phyloP scores from a whole-genome alignment of 352 stramenopile genomes.

The Phytophthora pistaciae region DNA sequence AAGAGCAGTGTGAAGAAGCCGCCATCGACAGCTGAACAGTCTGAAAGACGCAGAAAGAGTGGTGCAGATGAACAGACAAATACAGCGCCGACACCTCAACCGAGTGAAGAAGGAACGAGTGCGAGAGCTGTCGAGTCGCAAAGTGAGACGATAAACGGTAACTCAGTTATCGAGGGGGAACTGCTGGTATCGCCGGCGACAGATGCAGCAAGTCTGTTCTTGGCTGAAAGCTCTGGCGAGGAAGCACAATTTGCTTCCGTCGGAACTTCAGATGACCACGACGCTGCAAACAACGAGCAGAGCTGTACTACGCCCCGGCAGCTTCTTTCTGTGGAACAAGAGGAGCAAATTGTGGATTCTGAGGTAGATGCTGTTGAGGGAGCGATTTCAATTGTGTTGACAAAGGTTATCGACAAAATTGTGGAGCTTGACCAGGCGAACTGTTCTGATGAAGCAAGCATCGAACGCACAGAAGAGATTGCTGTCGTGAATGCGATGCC shows the following conservation, averaged over 20 bases:
- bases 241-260: not conserved
- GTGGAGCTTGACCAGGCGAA: not conserved
- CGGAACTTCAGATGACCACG: not conserved
- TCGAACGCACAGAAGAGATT: not conserved
- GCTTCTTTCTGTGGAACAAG: not conserved
- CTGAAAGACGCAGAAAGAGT: slow-evolving; percentile 1
- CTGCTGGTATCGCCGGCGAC: not conserved
- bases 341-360: not conserved
- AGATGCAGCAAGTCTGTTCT: not conserved
- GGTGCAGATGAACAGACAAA: slow-evolving; percentile 4
- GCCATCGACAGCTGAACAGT: not conserved
- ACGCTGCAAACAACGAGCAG: not conserved
- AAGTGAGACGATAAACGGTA: not conserved
- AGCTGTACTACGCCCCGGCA: not conserved
- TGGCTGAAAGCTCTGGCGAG: not conserved
- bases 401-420: slow-evolving; percentile 8
- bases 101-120: slow-evolving; percentile 2
- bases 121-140: not conserved
- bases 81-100: slow-evolving; percentile 1
- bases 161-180: not conserved
- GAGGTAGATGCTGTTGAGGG: not conserved
- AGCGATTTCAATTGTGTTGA: slow-evolving; percentile 5
- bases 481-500: not conserved
- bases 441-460: not conserved
- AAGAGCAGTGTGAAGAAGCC: slow-evolving; percentile 34